Base-by-base conservation (phyloP, 1,284 basidiomycete genomes). In the Tranzscheliella williamsii region DNA sequence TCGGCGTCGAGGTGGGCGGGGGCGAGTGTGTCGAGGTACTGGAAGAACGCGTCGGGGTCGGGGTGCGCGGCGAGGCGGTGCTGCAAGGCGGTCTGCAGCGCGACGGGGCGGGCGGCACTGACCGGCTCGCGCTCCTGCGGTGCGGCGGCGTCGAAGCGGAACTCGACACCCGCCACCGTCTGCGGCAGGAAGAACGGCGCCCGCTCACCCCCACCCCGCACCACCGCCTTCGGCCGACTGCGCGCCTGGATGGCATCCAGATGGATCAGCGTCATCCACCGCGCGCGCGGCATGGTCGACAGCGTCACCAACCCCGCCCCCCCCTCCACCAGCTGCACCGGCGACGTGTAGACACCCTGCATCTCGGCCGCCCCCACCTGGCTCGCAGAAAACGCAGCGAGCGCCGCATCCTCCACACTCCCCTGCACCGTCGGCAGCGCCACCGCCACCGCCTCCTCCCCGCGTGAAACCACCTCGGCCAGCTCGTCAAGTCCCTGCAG, bases 231-330 rank as follows among this genome's bases (percentile, higher is more conserved):
- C 7, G 95, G 93, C 82, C 94, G 95, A 78, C 98, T 97, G 37
- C 83, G 53, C 70, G 87, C 88, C 79, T 91, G 89, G 70, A 98
- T 97, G 27, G 91, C 87, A 67, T 98, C 95, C 26, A 99, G 83
- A 74, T 97, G 96, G 49, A 99, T 83, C 17, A 99, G 80, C 0
- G 95, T 94, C 79, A 95, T 90, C 95, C 95, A 99, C 67, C 90
- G 83, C 12, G 91, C 87, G 30, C 93, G 86, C 15, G 95, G 94
- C 42, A 98, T 84, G 21, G 93, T 82, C 4, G 92, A 94, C 13
- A 98, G 81, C 0, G 95, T 98, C 38, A 97, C 84, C 12, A 77
- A 42, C 1, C 54, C 53, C 15, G 53, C 47, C 15, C 33, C 34
- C 13, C 42, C 48, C 29, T 62, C 61, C 15, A 18, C 90, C 73